Base-by-base conservation (phyloP, 345 rosid species). In the Psidium guajava region DNA sequence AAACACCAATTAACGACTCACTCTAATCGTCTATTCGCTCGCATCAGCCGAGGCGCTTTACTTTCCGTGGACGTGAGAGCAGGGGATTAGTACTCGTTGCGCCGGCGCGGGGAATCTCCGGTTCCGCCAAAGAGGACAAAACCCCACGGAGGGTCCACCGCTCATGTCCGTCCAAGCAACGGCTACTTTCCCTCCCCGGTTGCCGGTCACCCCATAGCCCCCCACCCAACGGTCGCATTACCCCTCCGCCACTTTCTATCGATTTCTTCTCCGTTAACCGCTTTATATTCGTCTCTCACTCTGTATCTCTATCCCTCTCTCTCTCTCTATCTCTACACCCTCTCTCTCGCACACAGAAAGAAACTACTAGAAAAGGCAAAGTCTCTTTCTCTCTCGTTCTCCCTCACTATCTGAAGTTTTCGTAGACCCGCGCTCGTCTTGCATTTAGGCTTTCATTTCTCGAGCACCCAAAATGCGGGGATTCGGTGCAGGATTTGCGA, bases 221-320 rank as follows among this genome's bases (percentile, higher is more conserved):
- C 58, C 57, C 7, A 24, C 59, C 86, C 89, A 93, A 95, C 95
- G 96, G 95, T 89, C 93, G 87, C 83, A 86, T 90, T 87, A 87
- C 87, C 82, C 7, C 16, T 32, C 53, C 52, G 47, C 49, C 84
- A n/a, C 84, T 18, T 32, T 16, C 24, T 4, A 11, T 69, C 47
- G 64, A 20, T 54, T 27, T 8, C 61, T 40, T 56, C 57, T 51
- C 16, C 77, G 8, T 6, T 28, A 13, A 8, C 57, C 24, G 24
- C 84, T 42, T 49, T 53, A 69, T 69, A 69, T 69, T 18, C 77
- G 8, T 32, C 77, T 15, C 15, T 18, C 25, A 16, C 18, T 21
- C 27, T 74, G 52, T 58, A 82, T 21, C 82, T 59, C 77, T 84
- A 2, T 36, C 36, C 3, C 36, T 36, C 83, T 36, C 83, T 25